Percentiles rank a stretch among this genome's conserved stretches.
These are phyloP conservation scores for Moesziomyces globuligerus DNA, from an alignment of 1,284 basidiomycete genomes.

Conservation along the genomic window DNA sequence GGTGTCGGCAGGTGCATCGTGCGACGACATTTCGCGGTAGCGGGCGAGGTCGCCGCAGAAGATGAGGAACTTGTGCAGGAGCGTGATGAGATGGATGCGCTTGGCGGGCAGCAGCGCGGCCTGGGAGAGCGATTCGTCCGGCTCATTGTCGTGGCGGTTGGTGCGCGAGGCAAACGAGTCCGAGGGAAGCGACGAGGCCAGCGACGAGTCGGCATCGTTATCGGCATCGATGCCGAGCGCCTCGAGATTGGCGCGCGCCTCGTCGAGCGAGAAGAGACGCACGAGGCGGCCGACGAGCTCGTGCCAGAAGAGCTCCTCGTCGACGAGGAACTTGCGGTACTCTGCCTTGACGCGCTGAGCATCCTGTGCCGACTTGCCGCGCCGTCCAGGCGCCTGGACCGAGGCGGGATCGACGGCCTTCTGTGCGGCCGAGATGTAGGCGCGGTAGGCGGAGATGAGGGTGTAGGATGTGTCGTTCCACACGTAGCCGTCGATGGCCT, in stretches of 20 bases:
- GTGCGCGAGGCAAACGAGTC: slow-evolving; percentile 37
- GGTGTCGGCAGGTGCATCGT: slow-evolving; percentile 18
- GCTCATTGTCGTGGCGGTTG: slow-evolving; percentile 34
- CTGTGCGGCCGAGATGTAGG: slow-evolving; percentile 48
- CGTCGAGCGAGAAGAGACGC: slow-evolving; percentile 54
- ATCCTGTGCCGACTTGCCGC: slow-evolving; percentile 42
- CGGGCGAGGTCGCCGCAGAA: slow-evolving; percentile 93
- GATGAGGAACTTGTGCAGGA: slow-evolving; percentile 86
- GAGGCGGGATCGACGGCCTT: slow-evolving; percentile 29
- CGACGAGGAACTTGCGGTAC: slow-evolving; percentile 54
- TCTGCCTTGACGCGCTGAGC: slow-evolving; percentile 37
- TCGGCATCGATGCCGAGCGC: slow-evolving; percentile 52
- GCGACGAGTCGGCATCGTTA: slow-evolving; percentile 31
- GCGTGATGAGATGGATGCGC: slow-evolving; percentile 63
- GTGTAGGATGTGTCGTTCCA: slow-evolving; percentile 65
- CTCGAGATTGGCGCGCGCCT: slow-evolving; percentile 48
- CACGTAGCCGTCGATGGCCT: slow-evolving; percentile 50
- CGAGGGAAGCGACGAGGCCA: slow-evolving; percentile 29
- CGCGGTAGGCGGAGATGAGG: slow-evolving; percentile 54
- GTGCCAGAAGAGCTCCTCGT: slow-evolving; percentile 61
- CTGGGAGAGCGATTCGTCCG: slow-evolving; percentile 40
- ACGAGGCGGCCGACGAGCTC: slow-evolving; percentile 54
- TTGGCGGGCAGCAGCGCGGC: slow-evolving; percentile 50
- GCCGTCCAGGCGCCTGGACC: slow-evolving; percentile 17
- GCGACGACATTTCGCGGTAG: slow-evolving; percentile 83